Conservation (phyloP, 83 land plant genomes). For the Thuja plicata region DNA sequence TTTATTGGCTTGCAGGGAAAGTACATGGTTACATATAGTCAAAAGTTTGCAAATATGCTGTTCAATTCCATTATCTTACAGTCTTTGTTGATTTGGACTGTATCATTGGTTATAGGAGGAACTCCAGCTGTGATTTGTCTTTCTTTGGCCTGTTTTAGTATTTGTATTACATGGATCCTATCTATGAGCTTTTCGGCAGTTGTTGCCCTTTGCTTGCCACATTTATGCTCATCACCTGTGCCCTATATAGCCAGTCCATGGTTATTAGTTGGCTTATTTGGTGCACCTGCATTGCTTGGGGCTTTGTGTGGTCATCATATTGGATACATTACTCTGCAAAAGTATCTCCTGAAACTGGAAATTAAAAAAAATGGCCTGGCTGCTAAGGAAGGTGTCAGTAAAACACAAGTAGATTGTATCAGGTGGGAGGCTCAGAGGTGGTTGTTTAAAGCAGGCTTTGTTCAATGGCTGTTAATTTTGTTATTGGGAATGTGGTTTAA, state of each 20-base stretch:
- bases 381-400: neutral
- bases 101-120: slow-evolving; percentile 77
- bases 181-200: slow-evolving; percentile 64
- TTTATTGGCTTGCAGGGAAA: slow-evolving; percentile 57
- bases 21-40: slow-evolving; percentile 70
- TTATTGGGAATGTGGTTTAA: slow-evolving; percentile 56
- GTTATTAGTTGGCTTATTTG: slow-evolving; percentile 87
- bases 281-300: slow-evolving; percentile 89
- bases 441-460: slow-evolving; percentile 83
- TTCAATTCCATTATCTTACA: slow-evolving; percentile 74
- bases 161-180: slow-evolving; percentile 71
- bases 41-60: slow-evolving; percentile 66
- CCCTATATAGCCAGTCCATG: slow-evolving; percentile 86
- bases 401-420: slow-evolving; percentile 23
- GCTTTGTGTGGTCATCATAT: slow-evolving; percentile 84
- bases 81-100: slow-evolving; percentile 57
- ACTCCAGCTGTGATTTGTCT: slow-evolving; percentile 50
- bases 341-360: slow-evolving; percentile 33
- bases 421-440: slow-evolving; percentile 88
- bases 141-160: slow-evolving; percentile 50
- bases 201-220: slow-evolving; percentile 64
- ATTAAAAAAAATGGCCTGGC: slow-evolving; percentile 24
- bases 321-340: slow-evolving; percentile 58
- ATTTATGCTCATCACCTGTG: slow-evolving; percentile 45
- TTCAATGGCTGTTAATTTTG: slow-evolving; percentile 83